Percentiles rank a stretch among this genome's conserved stretches.
phyloP scores from a whole-genome alignment of 2,329 filamentous ascomycete species.

The Alternaria panax region DNA sequence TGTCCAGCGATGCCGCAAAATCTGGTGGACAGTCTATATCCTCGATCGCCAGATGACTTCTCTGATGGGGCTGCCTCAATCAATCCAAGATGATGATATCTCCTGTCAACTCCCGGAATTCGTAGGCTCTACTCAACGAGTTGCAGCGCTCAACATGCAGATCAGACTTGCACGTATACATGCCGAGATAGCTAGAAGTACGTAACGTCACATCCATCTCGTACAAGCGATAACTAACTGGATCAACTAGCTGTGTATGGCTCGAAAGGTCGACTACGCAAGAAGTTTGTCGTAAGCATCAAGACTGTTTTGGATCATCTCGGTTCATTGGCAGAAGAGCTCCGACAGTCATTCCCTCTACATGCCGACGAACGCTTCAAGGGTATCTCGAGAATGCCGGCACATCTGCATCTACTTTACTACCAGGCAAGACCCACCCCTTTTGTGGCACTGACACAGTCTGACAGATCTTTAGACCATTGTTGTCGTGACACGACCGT shows the following conservation, averaged over 20 bases:
- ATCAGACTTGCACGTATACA: constrained; percentile 57
- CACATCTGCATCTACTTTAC: constrained; percentile 47
- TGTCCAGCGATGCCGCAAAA: constrained; percentile 57
- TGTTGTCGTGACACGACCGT: constrained; percentile 51
- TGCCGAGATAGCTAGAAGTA: constrained; percentile 56
- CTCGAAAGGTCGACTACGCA: constrained; percentile 57
- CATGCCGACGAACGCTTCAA: constrained; percentile 48
- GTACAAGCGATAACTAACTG: not conserved
- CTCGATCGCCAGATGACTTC: constrained; percentile 63
- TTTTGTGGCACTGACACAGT: not conserved
- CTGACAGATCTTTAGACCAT: constrained; percentile 45
- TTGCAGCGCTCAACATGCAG: constrained; percentile 54
- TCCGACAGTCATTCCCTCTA: constrained; percentile 49
- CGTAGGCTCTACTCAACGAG: constrained; percentile 48
- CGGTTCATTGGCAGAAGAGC: constrained; percentile 52
- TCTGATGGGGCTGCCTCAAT: constrained; percentile 61
- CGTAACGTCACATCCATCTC: constrained; percentile 19
- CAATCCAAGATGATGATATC: constrained; percentile 61
- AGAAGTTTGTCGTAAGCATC: constrained; percentile 44
- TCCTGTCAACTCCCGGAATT: constrained; percentile 57
- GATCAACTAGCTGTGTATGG: constrained; percentile 52
- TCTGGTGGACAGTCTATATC: constrained; percentile 65
- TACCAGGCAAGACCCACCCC: constrained; percentile 48
- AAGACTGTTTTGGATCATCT: constrained; percentile 52
- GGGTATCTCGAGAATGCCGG: constrained; percentile 53